These are phyloP conservation scores for Apophysomyces elegans DNA, from an alignment of 371 early-diverging fungal genomes.

Conservation along the genomic window DNA sequence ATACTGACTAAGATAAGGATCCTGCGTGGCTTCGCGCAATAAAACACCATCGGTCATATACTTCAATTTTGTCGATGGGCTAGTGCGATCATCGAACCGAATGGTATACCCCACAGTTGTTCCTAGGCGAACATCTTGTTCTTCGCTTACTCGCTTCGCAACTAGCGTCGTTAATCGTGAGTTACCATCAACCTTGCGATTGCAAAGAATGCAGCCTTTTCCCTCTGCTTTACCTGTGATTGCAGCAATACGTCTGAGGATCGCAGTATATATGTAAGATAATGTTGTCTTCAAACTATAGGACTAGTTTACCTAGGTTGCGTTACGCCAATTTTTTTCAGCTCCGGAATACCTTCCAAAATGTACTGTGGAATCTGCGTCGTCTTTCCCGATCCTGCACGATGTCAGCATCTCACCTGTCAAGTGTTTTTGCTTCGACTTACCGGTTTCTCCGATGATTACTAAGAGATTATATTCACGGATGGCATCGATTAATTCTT, in stretches of 20 bases:
- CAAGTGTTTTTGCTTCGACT: slow-evolving; percentile 11
- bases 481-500: slow-evolving; percentile 71
- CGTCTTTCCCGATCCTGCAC: slow-evolving; percentile 86
- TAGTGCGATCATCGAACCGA: slow-evolving; percentile 76
- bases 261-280: not conserved
- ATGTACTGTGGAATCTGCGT: slow-evolving; percentile 94
- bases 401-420: not conserved
- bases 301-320: slow-evolving; percentile 66
- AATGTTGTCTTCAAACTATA: not conserved
- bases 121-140: slow-evolving; percentile 65
- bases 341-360: slow-evolving; percentile 60
- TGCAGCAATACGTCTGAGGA: slow-evolving; percentile 84
- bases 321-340: slow-evolving; percentile 69
- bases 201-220: no score
- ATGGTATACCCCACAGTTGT: slow-evolving; percentile 83
- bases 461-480: slow-evolving; percentile 66
- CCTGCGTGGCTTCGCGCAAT: slow-evolving; percentile 74
- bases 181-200: not conserved
- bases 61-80: slow-evolving; percentile 68
- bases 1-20: slow-evolving; percentile 66
- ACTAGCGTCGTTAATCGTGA: slow-evolving; percentile 42
- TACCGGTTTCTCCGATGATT: slow-evolving; percentile 87
- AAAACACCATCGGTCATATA: slow-evolving; percentile 96
- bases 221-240: slow-evolving; percentile 58
- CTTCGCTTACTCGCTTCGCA: slow-evolving; percentile 83